A percentile compares a stretch with the other conserved stretches of the same genome.
These are phyloP conservation scores for Cronartium quercuum DNA, from an alignment of 1,284 basidiomycete genomes.

Conservation along the genomic window DNA sequence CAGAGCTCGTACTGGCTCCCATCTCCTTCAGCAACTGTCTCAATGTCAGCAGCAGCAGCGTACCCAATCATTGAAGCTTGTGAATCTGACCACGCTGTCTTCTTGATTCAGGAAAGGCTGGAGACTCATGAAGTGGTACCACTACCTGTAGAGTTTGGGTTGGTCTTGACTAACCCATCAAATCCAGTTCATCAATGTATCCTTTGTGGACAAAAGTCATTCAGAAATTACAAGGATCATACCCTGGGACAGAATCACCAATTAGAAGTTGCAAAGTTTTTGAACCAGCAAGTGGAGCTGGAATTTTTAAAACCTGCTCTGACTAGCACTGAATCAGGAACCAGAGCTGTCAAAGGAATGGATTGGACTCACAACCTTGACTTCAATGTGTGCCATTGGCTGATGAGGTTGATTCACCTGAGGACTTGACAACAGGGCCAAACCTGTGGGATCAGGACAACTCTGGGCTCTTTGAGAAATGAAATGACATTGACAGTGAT, in stretches of 20 bases:
- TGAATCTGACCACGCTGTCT: no score
- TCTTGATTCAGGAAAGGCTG: no score
- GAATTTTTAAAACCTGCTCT: background rate
- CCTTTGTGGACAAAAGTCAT: background rate
- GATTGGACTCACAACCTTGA: background rate
- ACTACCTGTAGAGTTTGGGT: background rate
- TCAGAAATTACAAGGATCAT: background rate
- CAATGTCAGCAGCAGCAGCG: no score
- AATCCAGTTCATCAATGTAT: background rate
- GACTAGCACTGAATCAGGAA: background rate
- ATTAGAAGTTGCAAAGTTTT: background rate
- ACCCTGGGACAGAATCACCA: background rate
- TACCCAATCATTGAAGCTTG: no score
- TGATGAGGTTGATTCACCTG: background rate
- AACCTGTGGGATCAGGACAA: background rate
- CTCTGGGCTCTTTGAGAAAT: background rate
- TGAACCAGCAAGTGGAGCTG: background rate
- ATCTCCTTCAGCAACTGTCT: no score
- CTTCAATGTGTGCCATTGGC: background rate
- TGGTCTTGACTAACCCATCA: background rate
- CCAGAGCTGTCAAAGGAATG: background rate
- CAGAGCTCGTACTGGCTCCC: no score
- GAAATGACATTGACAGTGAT: background rate
- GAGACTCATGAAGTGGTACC: no score
- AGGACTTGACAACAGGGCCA: background rate